A percentile compares a stretch with the other conserved stretches of the same genome.
These are phyloP conservation scores for Durio zibethinus DNA, from an alignment of 345 rosid species.

Conservation along the genomic window DNA sequence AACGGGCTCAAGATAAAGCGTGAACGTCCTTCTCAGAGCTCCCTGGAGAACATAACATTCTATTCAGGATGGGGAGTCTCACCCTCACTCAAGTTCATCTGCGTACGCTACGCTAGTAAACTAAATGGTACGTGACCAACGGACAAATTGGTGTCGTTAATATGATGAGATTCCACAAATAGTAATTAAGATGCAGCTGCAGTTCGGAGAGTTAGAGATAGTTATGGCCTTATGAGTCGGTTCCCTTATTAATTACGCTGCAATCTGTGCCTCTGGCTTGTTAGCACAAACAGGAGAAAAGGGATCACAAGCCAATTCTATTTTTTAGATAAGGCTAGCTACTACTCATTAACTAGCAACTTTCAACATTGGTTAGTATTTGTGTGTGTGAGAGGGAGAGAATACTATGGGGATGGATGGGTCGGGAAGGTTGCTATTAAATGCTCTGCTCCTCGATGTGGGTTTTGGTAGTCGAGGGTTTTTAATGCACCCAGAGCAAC, in stretches of 20 bases:
- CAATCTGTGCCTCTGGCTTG: slow-evolving; percentile 19
- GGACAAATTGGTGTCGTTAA: slow-evolving; percentile 18
- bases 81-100: background rate
- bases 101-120: background rate
- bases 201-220: slow-evolving; percentile 3
- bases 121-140: slow-evolving; percentile 15
- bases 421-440: slow-evolving; percentile 24
- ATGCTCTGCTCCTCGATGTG: slow-evolving; percentile 31
- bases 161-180: slow-evolving; percentile 26
- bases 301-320: background rate
- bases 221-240: slow-evolving; percentile 13
- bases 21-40: background rate
- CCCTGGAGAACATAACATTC: slow-evolving; percentile 11
- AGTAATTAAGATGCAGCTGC: slow-evolving; percentile 18
- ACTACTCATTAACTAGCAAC: background rate
- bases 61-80: background rate
- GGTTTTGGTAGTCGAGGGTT: slow-evolving; percentile 26
- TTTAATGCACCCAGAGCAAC: slow-evolving; percentile 32
- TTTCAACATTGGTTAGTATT: background rate
- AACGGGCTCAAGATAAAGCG: background rate
- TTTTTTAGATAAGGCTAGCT: background rate
- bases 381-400: background rate
- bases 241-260: slow-evolving; percentile 17
- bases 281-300: slow-evolving; percentile 1
- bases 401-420: slow-evolving; percentile 21